Conservation (phyloP, 352 stramenopile genomes). For the Phytophthora melonis region DNA sequence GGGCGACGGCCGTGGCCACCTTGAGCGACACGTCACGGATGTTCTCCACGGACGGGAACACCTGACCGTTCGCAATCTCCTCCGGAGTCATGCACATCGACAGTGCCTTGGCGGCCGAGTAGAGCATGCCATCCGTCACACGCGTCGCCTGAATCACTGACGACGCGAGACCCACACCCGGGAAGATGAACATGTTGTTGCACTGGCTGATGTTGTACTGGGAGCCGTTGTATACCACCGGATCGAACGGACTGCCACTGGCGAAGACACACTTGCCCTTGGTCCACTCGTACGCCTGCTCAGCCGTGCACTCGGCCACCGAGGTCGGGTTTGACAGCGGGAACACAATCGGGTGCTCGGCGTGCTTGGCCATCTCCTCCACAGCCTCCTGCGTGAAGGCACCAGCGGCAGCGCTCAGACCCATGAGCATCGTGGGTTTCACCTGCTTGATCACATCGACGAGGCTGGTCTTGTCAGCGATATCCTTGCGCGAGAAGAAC, state of each 20-base stretch:
- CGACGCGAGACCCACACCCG: conserved; percentile 94
- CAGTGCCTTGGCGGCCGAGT: conserved; percentile 94
- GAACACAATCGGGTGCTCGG: conserved; percentile 95
- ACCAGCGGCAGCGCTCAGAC: conserved; percentile 88
- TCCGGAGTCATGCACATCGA: conserved; percentile 93
- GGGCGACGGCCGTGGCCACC: conserved; percentile 93
- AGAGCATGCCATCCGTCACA: conserved; percentile 96
- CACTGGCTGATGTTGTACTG: conserved; percentile 87
- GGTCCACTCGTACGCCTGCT: conserved; percentile 97
- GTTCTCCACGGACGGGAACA: conserved; percentile 94
- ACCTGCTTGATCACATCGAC: conserved; percentile 86
- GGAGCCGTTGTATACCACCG: conserved; percentile 90
- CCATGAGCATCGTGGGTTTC: conserved; percentile 96
- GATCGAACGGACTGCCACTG: conserved; percentile 95
- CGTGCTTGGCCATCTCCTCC: conserved; percentile 90
- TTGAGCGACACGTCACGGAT: conserved; percentile 95
- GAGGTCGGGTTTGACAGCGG: conserved; percentile 97
- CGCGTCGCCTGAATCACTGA: conserved; percentile 82
- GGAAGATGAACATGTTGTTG: conserved; percentile 99
- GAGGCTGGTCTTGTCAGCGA: conserved; percentile 79
- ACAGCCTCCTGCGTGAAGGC: conserved; percentile 90
- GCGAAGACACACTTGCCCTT: conserved; percentile 96
- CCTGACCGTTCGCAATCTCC: conserved; percentile 92
- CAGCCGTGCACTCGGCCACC: conserved; percentile 96
- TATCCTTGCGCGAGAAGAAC: conserved; percentile 77